Conservation (phyloP, 1,284 basidiomycete species). For the Fomitopsis betulina region DNA sequence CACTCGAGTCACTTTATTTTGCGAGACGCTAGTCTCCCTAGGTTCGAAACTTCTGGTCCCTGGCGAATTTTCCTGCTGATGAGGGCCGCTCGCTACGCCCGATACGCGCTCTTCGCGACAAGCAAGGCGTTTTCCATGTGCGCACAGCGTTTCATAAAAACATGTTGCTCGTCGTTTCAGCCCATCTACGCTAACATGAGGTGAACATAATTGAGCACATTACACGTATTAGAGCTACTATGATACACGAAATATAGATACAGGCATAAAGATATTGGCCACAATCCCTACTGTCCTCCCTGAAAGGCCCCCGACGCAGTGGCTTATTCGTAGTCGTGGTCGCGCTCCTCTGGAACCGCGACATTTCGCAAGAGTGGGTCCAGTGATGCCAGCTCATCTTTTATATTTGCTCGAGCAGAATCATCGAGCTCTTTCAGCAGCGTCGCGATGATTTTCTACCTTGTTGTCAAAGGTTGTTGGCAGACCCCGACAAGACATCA, state of each 20-base stretch:
- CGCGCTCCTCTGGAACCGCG: constrained; percentile 23
- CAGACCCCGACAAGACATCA: not conserved
- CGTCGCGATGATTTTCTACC: constrained; percentile 71
- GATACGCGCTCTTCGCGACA: too few species aligned
- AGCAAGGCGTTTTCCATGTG: not conserved
- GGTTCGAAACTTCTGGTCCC: not conserved
- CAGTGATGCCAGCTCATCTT: constrained; percentile 74
- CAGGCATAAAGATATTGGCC: constrained; percentile 20
- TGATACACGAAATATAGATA: constrained; percentile 23
- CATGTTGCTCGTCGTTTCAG: not conserved
- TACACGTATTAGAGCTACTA: constrained; percentile 12
- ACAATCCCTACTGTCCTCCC: not conserved
- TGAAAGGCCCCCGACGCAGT: not conserved
- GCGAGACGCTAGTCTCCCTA: not conserved
- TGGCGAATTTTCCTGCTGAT: not conserved
- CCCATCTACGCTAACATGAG: too few species aligned
- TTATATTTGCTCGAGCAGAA: constrained; percentile 74
- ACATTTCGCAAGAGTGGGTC: constrained; percentile 69
- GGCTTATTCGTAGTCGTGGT: constrained; percentile 17
- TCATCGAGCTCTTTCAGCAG: constrained; percentile 80
- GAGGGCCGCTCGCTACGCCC: not conserved
- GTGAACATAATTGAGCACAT: not conserved
- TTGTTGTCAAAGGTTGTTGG: constrained; percentile 2
- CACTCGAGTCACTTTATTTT: not conserved
- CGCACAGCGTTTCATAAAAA: not conserved